These are phyloP conservation scores for Trichophyton rubrum DNA, from an alignment of 2,329 filamentous ascomycete genomes.

Conservation along the genomic window DNA sequence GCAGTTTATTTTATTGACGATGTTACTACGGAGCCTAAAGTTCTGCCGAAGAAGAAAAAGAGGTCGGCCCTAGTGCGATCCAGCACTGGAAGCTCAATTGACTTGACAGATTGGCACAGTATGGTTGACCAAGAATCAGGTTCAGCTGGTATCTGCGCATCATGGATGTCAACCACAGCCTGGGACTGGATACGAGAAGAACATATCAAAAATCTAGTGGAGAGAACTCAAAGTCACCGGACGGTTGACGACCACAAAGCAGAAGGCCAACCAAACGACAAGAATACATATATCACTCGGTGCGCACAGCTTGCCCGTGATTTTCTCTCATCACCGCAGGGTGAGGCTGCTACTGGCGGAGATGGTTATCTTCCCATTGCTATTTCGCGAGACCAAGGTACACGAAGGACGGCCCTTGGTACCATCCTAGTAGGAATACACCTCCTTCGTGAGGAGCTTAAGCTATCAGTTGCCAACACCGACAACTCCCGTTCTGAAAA, in stretches of 20 bases:
- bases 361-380: constrained; percentile 56
- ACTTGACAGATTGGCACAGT: constrained; percentile 36
- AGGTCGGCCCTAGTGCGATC: constrained; percentile 36
- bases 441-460: constrained; percentile 77
- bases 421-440: constrained; percentile 65
- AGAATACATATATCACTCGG: constrained; percentile 33
- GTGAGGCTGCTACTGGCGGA: constrained; percentile 41
- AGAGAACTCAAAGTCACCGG: constrained; percentile 15
- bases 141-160: constrained; percentile 27
- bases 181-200: constrained; percentile 63
- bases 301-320: constrained; percentile 49
- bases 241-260: constrained; percentile 11
- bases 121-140: constrained; percentile 38
- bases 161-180: constrained; percentile 45
- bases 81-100: constrained; percentile 37
- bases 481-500: constrained; percentile 35
- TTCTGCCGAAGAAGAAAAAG: constrained; percentile 28
- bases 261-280: constrained; percentile 9
- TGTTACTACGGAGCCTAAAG: constrained; percentile 22
- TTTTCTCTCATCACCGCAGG: constrained; percentile 51
- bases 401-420: constrained; percentile 51
- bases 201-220: constrained; percentile 27
- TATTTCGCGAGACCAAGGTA: constrained; percentile 40
- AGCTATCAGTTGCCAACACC: constrained; percentile 54
- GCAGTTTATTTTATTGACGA: constrained; percentile 46